Evolutionary conservation across 352 stramenopile species (phyloP), one percentile per base, ranked within the genome.

Genomic region (Elongisporangium senticosum): DNA sequence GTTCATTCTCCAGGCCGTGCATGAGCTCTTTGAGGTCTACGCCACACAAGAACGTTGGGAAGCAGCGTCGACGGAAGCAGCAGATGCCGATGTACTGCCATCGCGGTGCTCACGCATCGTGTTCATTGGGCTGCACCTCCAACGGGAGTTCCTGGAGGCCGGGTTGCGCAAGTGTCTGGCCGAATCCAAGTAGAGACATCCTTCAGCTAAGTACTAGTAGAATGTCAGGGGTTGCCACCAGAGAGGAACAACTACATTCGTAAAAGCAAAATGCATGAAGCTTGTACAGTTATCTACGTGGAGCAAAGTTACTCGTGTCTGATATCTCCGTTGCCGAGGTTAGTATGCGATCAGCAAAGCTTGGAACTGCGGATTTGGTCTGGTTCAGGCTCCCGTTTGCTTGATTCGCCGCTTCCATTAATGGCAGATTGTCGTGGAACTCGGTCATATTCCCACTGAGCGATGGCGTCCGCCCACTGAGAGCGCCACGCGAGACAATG

Each of bases 11-110:
- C 84, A 93, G 56, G 84, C 79, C n/a, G 84, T 93, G 39, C 81
- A 92, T 52, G 82, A 93, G 57, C 61, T 92, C 17, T 93, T 92
- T 52, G 82, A 91, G 43, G 75, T 93, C 20, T 89, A 88, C 61
- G 59, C 71, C 19, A 85, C 75, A 4, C 69, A 89, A 50, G 82
- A 91, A 56, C 48, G 49, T 19, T 91, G 81, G 81, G 57, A 65
- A 26, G 22, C 17, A 15, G 33, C 8, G 24, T 3, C 24, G 8
- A 11, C 26, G 8, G 26, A 37, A 11, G 5, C 33, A 15, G 33
- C 13, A 0, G 33, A 43, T 43, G 33, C 11, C 28, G 24, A 28
- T 28, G 24, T 11, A 37, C 26, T 11, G n/a, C n/a, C n/a, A n/a
- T 11, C 33, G 33, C 59, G 26, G 6, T 55, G 62, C 21, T 87